phyloP scores from a whole-genome alignment of 129 eudicot species.

The Centrapalus pauciflorus region DNA sequence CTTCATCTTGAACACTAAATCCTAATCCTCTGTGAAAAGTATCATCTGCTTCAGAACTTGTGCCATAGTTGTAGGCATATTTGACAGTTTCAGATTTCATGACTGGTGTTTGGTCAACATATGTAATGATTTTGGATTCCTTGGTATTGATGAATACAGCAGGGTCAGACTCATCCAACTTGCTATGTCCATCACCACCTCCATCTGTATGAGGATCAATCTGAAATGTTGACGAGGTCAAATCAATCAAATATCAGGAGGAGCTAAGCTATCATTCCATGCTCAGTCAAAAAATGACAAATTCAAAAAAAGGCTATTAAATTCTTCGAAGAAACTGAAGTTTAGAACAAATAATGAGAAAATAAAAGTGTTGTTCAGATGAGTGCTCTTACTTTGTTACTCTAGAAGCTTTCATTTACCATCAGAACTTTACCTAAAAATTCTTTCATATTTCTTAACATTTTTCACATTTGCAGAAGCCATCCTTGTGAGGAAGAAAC shows the following conservation, averaged over 20 bases:
- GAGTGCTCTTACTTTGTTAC: not conserved
- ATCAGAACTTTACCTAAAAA: not conserved
- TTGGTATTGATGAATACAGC: constrained; percentile 42
- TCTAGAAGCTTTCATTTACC: not conserved
- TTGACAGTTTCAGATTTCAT: constrained; percentile 32
- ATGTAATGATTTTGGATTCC: constrained; percentile 43
- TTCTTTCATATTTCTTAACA: not conserved
- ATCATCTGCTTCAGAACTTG: constrained; percentile 47
- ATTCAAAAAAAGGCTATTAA: not conserved
- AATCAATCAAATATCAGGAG: not conserved
- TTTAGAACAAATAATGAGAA: not conserved
- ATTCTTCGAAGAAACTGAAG: not conserved
- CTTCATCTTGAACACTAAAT: constrained; percentile 48
- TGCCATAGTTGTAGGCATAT: constrained; percentile 39
- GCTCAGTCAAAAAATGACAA: not conserved
- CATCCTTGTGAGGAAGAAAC: not conserved
- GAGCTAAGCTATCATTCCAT: not conserved
- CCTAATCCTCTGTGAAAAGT: constrained; percentile 77
- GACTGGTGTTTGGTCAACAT: constrained; percentile 42
- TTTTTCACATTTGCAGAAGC: not conserved
- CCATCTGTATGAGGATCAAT: constrained; percentile 28
- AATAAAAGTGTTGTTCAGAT: not conserved
- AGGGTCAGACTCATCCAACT: constrained; percentile 36
- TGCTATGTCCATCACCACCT: constrained; percentile 26
- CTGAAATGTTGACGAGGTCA: constrained; percentile 28